Evolutionary conservation across 352 stramenopile species (phyloP), one percentile per base, ranked within the genome.

Genomic region (Pythium insidiosum): DNA sequence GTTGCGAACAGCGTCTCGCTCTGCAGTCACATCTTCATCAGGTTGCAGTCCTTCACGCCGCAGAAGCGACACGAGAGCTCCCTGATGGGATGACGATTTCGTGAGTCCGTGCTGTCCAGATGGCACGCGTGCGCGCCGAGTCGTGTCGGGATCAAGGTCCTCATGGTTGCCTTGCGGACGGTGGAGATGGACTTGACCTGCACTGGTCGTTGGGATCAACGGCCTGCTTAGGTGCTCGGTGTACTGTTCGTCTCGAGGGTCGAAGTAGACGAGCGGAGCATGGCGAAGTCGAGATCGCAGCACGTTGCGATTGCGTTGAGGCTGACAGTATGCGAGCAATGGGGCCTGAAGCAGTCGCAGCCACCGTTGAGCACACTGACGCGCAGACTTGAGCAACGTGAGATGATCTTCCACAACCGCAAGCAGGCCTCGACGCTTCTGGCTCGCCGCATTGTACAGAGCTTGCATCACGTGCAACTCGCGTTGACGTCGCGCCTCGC

Each of bases 341-440:
- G 52, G 52, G 7, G 50, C 37, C 30, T 61, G 56, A n/a, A 61
- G 16, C 19, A 39, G 19, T 10, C 43, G 42, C 9, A 61, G 36
- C 53, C 34, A 61, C 16, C 47, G 25, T 2, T 28, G 37, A 5
- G 50, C 28, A 31, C 47, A 43, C 26, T 47, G 16, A 37, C 39
- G 41, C 18, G 47, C 46, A 0, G 24, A 11, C 38, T 42, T 47
- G n/a, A 61, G 31, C 22, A 52, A 24, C 6, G 25, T 25, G 6
- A 61, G 30, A 35, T 61, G 47, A n/a, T 61, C 47, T 26, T 56
- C 47, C n/a, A 61, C 25, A 12, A 61, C 23, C 6, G 53, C 38
- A 19, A 36, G 23, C 53, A 46, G 56, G 26, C 53, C 51, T 19
- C 48, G 53, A 3, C 43, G 53, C 23, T 39, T 46, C 31, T 45